Conservation (phyloP, 768 basidiomycete species). For the Hemileccinum impolitum region DNA sequence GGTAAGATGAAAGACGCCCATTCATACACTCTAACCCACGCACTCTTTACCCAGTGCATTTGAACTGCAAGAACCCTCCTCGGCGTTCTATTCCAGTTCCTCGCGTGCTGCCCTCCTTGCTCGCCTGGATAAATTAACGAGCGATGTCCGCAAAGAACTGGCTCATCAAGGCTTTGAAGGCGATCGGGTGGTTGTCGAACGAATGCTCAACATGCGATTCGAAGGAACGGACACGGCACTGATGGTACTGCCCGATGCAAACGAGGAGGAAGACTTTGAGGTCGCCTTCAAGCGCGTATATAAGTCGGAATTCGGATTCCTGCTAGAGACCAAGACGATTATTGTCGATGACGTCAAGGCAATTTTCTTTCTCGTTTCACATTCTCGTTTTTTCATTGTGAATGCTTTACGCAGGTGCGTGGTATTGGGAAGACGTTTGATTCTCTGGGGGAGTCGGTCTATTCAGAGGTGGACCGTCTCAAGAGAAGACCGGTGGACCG, state of each 20-base stretch:
- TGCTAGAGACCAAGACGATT: constrained; percentile 77
- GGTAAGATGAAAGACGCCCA: constrained; percentile 31
- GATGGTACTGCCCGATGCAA: constrained; percentile 67
- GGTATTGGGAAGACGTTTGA: constrained; percentile 92
- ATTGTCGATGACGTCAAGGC: constrained; percentile 93
- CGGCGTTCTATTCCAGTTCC: constrained; percentile 66
- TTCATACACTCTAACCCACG: background rate
- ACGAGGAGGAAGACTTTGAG: constrained; percentile 66
- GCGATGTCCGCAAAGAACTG: constrained; percentile 64
- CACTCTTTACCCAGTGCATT: constrained; percentile 52
- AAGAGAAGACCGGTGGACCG: constrained; percentile 35
- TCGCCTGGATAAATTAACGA: constrained; percentile 68
- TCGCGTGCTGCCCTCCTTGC: constrained; percentile 52
- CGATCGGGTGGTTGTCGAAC: constrained; percentile 68
- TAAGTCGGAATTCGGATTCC: constrained; percentile 87
- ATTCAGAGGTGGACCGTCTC: constrained; percentile 64
- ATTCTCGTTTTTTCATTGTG: background rate
- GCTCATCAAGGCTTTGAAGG: constrained; percentile 76
- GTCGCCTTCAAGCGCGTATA: constrained; percentile 77
- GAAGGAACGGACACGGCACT: constrained; percentile 91
- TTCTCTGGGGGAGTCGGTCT: constrained; percentile 73
- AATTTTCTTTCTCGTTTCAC: background rate
- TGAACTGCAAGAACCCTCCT: constrained; percentile 88
- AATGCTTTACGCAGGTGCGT: constrained; percentile 56
- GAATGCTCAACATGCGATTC: constrained; percentile 89